phyloP scores from a whole-genome alignment of 306 rosid species.

The Acmispon strigosus region DNA sequence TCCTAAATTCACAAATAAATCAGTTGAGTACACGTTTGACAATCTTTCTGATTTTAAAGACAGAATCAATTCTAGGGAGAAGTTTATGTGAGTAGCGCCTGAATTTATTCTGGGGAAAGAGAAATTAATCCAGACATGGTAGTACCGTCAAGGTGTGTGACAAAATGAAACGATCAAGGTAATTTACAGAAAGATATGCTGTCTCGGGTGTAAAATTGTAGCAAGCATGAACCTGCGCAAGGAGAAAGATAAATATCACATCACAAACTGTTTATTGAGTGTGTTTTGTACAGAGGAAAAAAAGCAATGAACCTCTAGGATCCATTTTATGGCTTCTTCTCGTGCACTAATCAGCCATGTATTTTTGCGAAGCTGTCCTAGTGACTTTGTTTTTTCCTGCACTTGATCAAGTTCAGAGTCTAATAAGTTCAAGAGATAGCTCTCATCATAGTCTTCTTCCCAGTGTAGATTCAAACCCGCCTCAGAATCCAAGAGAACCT shows the following conservation, averaged over 20 bases:
- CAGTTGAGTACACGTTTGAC: not conserved
- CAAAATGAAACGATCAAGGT: slow-evolving; percentile 23
- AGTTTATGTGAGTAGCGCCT: too few species aligned
- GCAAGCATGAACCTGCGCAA: slow-evolving; percentile 34
- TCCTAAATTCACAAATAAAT: not conserved
- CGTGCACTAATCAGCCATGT: slow-evolving; percentile 20
- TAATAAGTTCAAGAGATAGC: slow-evolving; percentile 10
- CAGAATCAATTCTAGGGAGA: too few species aligned
- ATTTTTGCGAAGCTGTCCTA: slow-evolving; percentile 1
- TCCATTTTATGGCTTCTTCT: slow-evolving; percentile 37
- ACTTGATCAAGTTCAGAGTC: slow-evolving; percentile 34
- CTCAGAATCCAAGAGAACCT: slow-evolving; percentile 19
- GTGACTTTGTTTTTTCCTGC: slow-evolving; percentile 7
- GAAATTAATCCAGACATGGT: too few species aligned
- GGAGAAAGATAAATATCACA: not conserved
- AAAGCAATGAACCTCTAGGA: slow-evolving; percentile 24
- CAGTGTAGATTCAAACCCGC: not conserved
- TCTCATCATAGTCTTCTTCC: slow-evolving; percentile 17
- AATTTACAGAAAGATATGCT: slow-evolving; percentile 35
- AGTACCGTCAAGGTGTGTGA: slow-evolving; percentile 24
- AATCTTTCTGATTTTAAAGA: too few species aligned
- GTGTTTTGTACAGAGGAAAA: not conserved
- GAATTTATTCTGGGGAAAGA: too few species aligned
- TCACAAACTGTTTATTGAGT: not conserved
- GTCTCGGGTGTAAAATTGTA: slow-evolving; percentile 40